These are phyloP conservation scores for Flaveria floridana DNA, from an alignment of 140 eudicot genomes.

Conservation along the genomic window DNA sequence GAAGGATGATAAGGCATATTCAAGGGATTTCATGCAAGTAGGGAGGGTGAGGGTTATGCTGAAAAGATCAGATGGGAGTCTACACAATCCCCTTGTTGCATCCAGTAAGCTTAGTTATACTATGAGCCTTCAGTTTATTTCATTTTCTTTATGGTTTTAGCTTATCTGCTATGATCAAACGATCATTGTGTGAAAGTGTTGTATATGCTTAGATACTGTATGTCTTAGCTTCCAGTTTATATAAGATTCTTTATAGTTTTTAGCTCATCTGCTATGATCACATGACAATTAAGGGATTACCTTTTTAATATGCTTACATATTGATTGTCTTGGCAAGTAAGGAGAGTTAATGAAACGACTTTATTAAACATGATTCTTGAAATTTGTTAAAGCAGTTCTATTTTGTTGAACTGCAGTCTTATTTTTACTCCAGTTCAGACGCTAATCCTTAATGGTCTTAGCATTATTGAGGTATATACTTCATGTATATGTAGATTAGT, in stretches of 20 bases:
- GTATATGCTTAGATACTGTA: neutral
- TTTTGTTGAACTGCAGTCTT: neutral
- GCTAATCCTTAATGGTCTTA: neutral
- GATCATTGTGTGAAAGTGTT: neutral
- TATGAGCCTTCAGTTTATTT: neutral
- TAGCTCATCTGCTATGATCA: constrained; percentile 3
- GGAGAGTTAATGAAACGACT: neutral
- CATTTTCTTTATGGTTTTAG: neutral
- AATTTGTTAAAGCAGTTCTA: neutral
- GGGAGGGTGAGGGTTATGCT: constrained; percentile 85
- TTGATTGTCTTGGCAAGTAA: neutral
- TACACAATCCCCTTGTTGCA: constrained; percentile 64
- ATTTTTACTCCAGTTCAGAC: no score
- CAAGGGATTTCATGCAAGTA: constrained; percentile 91
- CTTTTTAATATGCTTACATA: neutral
- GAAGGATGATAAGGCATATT: constrained; percentile 85
- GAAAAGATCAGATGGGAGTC: constrained; percentile 72
- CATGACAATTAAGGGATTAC: neutral
- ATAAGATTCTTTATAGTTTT: neutral
- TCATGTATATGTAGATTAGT: neutral
- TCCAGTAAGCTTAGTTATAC: constrained; percentile 59
- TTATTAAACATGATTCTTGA: neutral
- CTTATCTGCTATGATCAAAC: constrained; percentile 9
- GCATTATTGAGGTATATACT: neutral
- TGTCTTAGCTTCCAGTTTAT: neutral